phyloP scores from a whole-genome alignment of 225 moss, liverwort and hornwort genomes.

The Neckera pumila region DNA sequence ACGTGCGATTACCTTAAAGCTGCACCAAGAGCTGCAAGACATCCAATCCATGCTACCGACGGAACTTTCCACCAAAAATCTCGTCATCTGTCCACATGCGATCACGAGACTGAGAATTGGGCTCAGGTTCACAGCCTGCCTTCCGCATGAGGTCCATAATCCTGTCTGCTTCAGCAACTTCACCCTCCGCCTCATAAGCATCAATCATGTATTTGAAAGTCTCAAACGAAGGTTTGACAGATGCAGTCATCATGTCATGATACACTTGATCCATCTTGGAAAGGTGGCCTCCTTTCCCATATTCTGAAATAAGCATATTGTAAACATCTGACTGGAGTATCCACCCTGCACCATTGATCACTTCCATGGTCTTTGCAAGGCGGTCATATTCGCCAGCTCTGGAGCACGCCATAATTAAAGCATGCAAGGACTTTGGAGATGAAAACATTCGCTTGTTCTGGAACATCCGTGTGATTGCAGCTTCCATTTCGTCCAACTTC shows the following conservation, averaged over 20 bases:
- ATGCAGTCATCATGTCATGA: conserved; percentile 37
- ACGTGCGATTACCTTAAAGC: not conserved
- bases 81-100: conserved; percentile 89
- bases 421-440: conserved; percentile 48
- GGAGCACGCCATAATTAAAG: conserved; percentile 53
- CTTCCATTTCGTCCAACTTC: conserved; percentile 80
- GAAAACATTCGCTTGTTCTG: conserved; percentile 65
- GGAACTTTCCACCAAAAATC: conserved; percentile 62
- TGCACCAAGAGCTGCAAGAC: not conserved
- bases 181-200: conserved; percentile 50
- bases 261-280: conserved; percentile 70
- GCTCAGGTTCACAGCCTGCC: conserved; percentile 65
- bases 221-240: conserved; percentile 41
- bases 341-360: conserved; percentile 76
- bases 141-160: conserved; percentile 66
- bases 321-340: conserved; percentile 44
- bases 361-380: conserved; percentile 41
- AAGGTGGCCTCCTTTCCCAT: conserved; percentile 52
- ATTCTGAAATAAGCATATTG: conserved; percentile 61
- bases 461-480: conserved; percentile 66
- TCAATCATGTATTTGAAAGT: conserved; percentile 64
- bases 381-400: conserved; percentile 33
- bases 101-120: conserved; percentile 33
- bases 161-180: conserved; percentile 33
- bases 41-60: conserved; percentile 7